Evolutionary conservation across 148 eudicot species (phyloP).

Genomic region (Fagopyrum esculentum): DNA sequence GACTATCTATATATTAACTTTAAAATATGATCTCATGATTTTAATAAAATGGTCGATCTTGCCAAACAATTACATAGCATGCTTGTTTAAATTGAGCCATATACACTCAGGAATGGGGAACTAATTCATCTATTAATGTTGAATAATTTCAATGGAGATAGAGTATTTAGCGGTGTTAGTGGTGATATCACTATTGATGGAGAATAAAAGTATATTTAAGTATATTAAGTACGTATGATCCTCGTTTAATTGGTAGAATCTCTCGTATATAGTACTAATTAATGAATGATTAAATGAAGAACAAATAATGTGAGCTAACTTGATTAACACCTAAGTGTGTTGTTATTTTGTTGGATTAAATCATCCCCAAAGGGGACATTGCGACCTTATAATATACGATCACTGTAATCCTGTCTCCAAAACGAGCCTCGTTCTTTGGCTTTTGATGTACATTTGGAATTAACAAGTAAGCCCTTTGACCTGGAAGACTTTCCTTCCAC

Average conservation of each 20-base stretch:
- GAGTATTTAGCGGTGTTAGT: too few relatives aligned
- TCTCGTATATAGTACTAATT: background rate
- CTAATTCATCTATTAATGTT: too few relatives aligned
- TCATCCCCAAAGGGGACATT: background rate
- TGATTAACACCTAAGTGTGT: background rate
- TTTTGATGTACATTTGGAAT: background rate
- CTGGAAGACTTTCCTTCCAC: background rate
- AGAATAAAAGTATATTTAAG: background rate
- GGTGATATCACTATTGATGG: background rate
- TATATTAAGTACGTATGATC: background rate
- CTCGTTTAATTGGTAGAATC: background rate
- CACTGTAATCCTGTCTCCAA: background rate
- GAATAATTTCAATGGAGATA: too few relatives aligned
- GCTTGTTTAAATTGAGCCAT: too few relatives aligned
- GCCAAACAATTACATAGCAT: too few relatives aligned
- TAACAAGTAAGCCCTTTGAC: background rate
- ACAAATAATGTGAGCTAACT: background rate
- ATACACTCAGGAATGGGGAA: too few relatives aligned
- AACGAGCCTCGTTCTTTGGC: background rate
- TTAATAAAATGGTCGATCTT: too few relatives aligned
- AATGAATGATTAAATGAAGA: too few relatives aligned
- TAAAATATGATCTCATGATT: too few relatives aligned
- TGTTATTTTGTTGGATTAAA: background rate
- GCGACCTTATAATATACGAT: slow-evolving; percentile 3
- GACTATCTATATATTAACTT: too few relatives aligned